phyloP scores from a whole-genome alignment of 129 eudicot species.

The Helianthus tuberosus region DNA sequence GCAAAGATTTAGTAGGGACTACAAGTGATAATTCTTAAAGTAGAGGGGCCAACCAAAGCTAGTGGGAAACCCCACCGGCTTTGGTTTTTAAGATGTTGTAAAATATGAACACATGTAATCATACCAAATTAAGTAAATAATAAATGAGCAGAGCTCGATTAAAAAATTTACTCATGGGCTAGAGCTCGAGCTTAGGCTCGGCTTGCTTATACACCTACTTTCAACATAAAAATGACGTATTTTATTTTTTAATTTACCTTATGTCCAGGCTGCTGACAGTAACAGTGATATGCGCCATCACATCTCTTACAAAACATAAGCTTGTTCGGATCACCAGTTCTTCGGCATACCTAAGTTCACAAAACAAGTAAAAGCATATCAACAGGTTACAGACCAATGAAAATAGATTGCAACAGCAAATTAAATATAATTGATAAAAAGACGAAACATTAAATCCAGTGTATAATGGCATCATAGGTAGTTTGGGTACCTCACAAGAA shows the following conservation, averaged over 20 bases:
- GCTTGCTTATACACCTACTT: too few relatives aligned
- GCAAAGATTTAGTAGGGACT: too few relatives aligned
- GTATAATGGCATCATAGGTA: slow-evolving; percentile 19
- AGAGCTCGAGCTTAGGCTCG: too few relatives aligned
- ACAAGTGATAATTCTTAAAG: too few relatives aligned
- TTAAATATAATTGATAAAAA: neutral
- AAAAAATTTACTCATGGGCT: too few relatives aligned
- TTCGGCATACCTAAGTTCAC: slow-evolving; percentile 63
- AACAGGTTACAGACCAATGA: neutral
- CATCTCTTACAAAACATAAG: slow-evolving; percentile 93
- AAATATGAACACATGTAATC: too few relatives aligned
- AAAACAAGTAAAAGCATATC: neutral
- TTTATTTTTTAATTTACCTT: slow-evolving; percentile 47
- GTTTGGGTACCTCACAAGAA: slow-evolving; percentile 79
- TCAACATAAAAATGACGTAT: neutral
- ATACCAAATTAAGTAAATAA: too few relatives aligned
- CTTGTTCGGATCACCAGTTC: slow-evolving; percentile 75
- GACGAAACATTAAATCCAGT: neutral
- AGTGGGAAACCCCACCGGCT: too few relatives aligned
- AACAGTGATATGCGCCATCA: slow-evolving; percentile 89
- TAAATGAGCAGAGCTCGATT: too few relatives aligned
- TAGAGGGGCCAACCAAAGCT: too few relatives aligned
- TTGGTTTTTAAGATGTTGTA: too few relatives aligned
- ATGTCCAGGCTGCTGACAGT: slow-evolving; percentile 95
- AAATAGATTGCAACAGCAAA: neutral